Base-by-base conservation (phyloP, 345 rosid species). In the Iberis pinnata region DNA sequence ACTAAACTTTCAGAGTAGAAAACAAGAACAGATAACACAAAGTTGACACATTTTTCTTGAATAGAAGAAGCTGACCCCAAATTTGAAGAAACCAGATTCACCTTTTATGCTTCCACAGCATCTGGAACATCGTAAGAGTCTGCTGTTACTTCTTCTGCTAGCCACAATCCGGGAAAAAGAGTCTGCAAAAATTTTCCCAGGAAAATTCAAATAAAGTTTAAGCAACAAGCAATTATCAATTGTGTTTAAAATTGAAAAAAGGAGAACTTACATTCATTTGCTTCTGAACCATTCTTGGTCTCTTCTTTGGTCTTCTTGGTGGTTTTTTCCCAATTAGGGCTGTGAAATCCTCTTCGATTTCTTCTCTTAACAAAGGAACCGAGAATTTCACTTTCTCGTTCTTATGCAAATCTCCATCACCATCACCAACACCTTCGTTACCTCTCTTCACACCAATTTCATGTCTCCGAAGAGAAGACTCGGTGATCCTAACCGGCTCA, bases 221-320 rank as follows among this genome's bases (percentile, higher is more conserved):
- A 43, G 29, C 29, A 51, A 41, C n/a, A 68, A 16, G 18, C 29
- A 15, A 31, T 12, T 7, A 36, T 22, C 22, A 65, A 35, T 40
- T 35, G n/a, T 1, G 20, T n/a, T 15, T 1, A 39, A 6, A 29
- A 17, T 5, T 3, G 12, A 17, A 38, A 18, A 11, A 38, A 32
- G 4, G 22, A 16, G 12, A 41, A 25, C 45, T 12, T 73, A 80
- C 95, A 66, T 82, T 82, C 73, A 82, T 45, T 53, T 78, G 77
- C 66, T 74, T 82, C 77, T 82, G 89, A 37, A 76, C 77, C 11
- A 50, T 13, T 20, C 80, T 68, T 8, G 77, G 71, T 54, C 95
- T 69, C 76, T 82, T 85, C 81, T 80, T 85, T 8, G 87, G 87
- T 63, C 81, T 58, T 31, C 85, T 60, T 2, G 80, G 66, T 11